Evolutionary conservation across 2,329 filamentous ascomycete species (phyloP).

Genomic region (Calonectria pseudoturangicola): DNA sequence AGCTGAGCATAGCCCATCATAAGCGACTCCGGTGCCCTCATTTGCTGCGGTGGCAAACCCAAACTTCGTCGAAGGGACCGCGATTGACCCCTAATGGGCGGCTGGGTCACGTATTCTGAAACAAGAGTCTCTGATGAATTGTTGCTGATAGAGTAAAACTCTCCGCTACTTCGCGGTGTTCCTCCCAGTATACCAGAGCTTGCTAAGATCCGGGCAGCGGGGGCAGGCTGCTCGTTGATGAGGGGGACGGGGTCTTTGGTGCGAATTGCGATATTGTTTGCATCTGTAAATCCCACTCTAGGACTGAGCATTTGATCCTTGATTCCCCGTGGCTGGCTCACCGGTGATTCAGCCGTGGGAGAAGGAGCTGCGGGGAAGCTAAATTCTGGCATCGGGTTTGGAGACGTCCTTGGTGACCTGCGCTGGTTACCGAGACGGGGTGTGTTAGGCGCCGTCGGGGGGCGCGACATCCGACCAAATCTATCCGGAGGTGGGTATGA

Average conservation of each 20-base stretch:
- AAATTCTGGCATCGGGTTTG: slow-evolving; percentile 72
- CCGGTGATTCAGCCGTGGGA: slow-evolving; percentile 59
- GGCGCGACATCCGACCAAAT: slow-evolving; percentile 63
- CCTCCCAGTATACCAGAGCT: slow-evolving; percentile 82
- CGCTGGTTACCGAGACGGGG: slow-evolving; percentile 61
- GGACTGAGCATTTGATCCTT: slow-evolving; percentile 66
- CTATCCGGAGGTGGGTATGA: slow-evolving; percentile 73
- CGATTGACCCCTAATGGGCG: slow-evolving; percentile 56
- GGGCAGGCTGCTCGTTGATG: slow-evolving; percentile 75
- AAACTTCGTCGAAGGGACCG: slow-evolving; percentile 69
- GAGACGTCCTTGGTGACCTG: slow-evolving; percentile 63
- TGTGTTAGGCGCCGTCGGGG: slow-evolving; percentile 67
- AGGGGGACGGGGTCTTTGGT: slow-evolving; percentile 67
- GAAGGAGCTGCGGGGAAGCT: slow-evolving; percentile 72
- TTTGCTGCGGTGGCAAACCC: slow-evolving; percentile 64
- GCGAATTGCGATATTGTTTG: slow-evolving; percentile 61
- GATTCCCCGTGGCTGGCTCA: slow-evolving; percentile 54
- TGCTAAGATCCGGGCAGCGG: slow-evolving; percentile 82
- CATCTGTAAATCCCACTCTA: slow-evolving; percentile 58
- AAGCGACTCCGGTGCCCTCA: slow-evolving; percentile 81
- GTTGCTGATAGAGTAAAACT: slow-evolving; percentile 96
- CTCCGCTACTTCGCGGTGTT: slow-evolving; percentile 92
- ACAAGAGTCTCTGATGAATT: slow-evolving; percentile 94
- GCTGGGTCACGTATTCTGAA: slow-evolving; percentile 86
- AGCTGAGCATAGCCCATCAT: slow-evolving; percentile 99